Evolutionary conservation across 2,329 filamentous ascomycete genomes (phyloP).

Genomic region (Colletotrichum musicola): DNA sequence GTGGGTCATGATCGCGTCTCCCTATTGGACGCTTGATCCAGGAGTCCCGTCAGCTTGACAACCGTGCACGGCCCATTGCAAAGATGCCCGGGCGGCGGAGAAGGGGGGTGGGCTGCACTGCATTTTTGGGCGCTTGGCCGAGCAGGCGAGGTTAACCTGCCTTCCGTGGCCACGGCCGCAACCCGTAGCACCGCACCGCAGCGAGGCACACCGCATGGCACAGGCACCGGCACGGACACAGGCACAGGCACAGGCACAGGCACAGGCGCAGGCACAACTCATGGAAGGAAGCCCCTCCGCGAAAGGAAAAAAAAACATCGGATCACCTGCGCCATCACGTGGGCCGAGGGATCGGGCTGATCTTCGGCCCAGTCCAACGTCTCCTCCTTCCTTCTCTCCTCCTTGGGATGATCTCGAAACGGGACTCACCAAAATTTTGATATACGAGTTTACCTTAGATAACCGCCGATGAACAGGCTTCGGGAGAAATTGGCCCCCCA

Average conservation of each 20-base stretch:
- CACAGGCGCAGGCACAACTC: not conserved
- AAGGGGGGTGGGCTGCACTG: conserved; percentile 27
- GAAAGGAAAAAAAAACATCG: not conserved
- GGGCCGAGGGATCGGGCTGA: conserved; percentile 8
- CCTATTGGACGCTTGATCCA: conserved; percentile 20
- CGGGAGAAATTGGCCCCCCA: conserved; percentile 29
- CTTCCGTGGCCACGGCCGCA: not conserved
- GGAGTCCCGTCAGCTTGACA: conserved; percentile 8
- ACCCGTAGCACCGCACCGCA: not conserved
- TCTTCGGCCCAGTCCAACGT: conserved; percentile 20
- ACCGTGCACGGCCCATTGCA: conserved; percentile 29
- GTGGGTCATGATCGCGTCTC: not conserved
- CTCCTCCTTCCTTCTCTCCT: not conserved
- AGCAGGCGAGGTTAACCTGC: conserved; percentile 6
- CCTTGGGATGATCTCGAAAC: conserved; percentile 39
- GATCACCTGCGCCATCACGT: conserved; percentile 34
- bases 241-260: not conserved
- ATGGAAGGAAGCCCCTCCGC: too few relatives aligned
- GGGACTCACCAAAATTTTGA: conserved; percentile 31
- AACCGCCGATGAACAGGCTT: conserved; percentile 35
- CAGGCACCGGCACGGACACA: not conserved
- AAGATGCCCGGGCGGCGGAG: conserved; percentile 26
- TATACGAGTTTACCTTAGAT: conserved; percentile 38
- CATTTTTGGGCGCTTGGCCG: conserved; percentile 36
- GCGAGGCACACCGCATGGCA: not conserved